These are phyloP conservation scores for Plasmodium relictum DNA, from an alignment of 169 alveolate species.

Conservation along the genomic window DNA sequence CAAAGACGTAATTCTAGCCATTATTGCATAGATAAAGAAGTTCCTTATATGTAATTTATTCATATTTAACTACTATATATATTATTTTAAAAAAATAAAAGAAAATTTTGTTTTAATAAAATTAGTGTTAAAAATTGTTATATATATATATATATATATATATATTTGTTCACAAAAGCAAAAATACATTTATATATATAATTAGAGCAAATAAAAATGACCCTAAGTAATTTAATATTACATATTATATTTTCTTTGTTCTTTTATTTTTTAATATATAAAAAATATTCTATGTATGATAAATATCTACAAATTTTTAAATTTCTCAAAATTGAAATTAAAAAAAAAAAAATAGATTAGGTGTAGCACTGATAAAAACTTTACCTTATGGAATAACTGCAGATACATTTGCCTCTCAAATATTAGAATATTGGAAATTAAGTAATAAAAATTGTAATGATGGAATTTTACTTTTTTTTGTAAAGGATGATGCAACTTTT, in stretches of 20 bases:
- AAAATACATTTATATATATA: not conserved
- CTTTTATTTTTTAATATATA: conserved; percentile 2
- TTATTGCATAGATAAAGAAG: conserved; percentile 46
- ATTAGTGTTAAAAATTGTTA: not conserved
- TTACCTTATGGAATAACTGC: conserved; percentile 75
- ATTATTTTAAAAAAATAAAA: not conserved
- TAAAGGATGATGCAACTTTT: conserved; percentile 56
- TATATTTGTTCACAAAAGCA: not conserved
- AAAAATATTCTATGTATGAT: not conserved
- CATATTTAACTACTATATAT: not conserved
- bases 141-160: not conserved
- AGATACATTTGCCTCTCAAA: conserved; percentile 49
- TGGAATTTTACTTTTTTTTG: conserved; percentile 71
- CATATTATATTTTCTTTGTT: not conserved
- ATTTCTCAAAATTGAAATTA: not conserved
- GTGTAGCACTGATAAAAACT: conserved; percentile 50
- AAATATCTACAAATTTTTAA: not conserved
- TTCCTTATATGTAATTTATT: conserved; percentile 45
- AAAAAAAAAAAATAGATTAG: conserved; percentile 44
- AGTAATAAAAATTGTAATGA: conserved; percentile 51
- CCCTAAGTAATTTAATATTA: not conserved
- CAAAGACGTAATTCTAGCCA: conserved; percentile 61
- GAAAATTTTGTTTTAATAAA: not conserved
- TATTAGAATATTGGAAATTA: conserved; percentile 68
- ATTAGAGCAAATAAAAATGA: not conserved